Evolutionary conservation across 148 eudicot genomes (phyloP).

Genomic region (Chenopodium formosanum): DNA sequence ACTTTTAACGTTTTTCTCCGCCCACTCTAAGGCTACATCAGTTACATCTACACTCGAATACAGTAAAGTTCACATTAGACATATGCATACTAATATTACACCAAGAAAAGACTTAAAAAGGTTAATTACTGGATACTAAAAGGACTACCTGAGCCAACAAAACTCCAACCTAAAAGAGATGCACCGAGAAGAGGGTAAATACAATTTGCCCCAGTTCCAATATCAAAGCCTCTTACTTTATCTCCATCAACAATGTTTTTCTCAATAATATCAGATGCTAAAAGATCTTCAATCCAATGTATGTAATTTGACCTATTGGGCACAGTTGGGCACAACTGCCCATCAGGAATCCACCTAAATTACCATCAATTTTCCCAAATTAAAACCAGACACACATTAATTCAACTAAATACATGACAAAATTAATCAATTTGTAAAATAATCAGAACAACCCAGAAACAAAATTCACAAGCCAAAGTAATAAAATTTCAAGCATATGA

Average conservation of each 20-base stretch:
- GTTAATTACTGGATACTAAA: not conserved
- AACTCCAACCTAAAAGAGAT: slow-evolving; percentile 81
- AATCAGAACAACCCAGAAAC: slow-evolving; percentile 10
- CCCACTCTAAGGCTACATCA: slow-evolving; percentile 91
- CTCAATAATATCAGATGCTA: slow-evolving; percentile 65
- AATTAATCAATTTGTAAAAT: not conserved
- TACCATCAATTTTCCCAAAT: slow-evolving; percentile 12
- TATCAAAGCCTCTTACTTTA: slow-evolving; percentile 76
- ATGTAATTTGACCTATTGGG: slow-evolving; percentile 96
- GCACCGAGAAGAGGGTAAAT: slow-evolving; percentile 98
- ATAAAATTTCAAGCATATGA: not conserved
- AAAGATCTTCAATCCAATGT: slow-evolving; percentile 92
- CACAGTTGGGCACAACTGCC: slow-evolving; percentile 96
- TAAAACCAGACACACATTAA: not conserved
- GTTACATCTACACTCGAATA: slow-evolving; percentile 61
- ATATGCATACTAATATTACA: not conserved
- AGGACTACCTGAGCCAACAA: slow-evolving; percentile 80
- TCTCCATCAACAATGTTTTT: slow-evolving; percentile 30
- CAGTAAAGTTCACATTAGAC: slow-evolving; percentile 11
- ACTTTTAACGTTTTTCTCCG: slow-evolving; percentile 65
- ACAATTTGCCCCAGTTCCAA: slow-evolving; percentile 95
- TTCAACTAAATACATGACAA: not conserved
- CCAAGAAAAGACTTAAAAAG: not conserved
- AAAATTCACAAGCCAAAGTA: not conserved
- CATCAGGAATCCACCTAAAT: slow-evolving; percentile 97